Evolutionary conservation across 2,329 filamentous ascomycete genomes (phyloP), one percentile per base, ranked within the genome.

Genomic region (Alternaria hordeiaustralica): DNA sequence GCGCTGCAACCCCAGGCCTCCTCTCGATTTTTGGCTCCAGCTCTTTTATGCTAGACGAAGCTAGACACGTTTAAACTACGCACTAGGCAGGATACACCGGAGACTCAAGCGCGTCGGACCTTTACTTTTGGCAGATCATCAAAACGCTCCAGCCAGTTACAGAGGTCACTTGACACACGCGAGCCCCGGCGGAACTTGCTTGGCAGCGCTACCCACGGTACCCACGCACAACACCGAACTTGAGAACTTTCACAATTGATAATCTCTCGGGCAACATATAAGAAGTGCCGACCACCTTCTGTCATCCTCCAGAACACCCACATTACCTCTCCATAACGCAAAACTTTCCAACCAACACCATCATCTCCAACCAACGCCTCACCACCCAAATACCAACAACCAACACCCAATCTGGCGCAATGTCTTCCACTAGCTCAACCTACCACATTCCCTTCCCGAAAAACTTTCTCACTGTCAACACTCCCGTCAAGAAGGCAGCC

Each of bases 381-480:
- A 51, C 26, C 26, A 50, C 60, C 23, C 50, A 49, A 51, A 50
- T 43, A 65, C 59, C 50, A 60, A 50, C 0, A 64, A 43, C 59
- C 33, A 61, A 63, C 66, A 63, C 60, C 50, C 69, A 77, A 45
- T 61, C 71, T 71, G 71, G 67, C 72, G 71, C 72, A 71, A 79
- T 78, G 76, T 75, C 76, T 75, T 71, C 72, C 69, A 71, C 72
- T 58, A 70, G 67, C 56, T 67, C 71, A 66, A 69, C 68, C 69
- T 76, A 71, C 75, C 76, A 79, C 75, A 79, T 79, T 63, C 75
- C 77, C 57, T 78, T 79, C 72, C 77, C 77, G 26, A 67, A 63
- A 54, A 70, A 62, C 71, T 79, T 77, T 68, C 74, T 79, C 70
- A 69, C 76, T 57, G 72, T 79, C 72, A 79, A 79, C 71, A 72